Conservation (phyloP, 148 eudicot genomes). For the Talinum fruticosum region DNA sequence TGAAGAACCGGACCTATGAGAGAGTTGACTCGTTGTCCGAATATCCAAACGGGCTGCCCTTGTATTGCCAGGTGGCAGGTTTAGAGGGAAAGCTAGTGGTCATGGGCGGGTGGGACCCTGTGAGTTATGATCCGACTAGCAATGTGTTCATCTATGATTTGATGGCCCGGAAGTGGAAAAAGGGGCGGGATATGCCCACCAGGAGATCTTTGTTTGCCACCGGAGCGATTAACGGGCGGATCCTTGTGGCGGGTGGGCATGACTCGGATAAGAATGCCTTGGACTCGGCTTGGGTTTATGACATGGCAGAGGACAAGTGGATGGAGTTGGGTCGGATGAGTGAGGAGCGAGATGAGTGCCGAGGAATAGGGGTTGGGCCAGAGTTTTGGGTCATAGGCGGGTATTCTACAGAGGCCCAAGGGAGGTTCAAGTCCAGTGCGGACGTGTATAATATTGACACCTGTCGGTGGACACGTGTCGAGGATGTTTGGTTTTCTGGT, state of each 20-base stretch:
- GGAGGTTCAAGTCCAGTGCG: constrained; percentile 51
- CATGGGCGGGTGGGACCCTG: constrained; percentile 80
- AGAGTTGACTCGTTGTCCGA: constrained; percentile 50
- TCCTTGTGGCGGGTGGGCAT: constrained; percentile 74
- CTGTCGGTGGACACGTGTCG: constrained; percentile 52
- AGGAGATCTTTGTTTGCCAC: constrained; percentile 55
- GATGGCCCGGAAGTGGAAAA: constrained; percentile 46
- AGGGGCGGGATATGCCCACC: constrained; percentile 53
- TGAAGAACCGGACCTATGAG: constrained; percentile 41
- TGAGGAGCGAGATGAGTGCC: constrained; percentile 76
- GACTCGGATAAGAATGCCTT: constrained; percentile 66
- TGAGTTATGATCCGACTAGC: constrained; percentile 45
- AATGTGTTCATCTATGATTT: constrained; percentile 64
- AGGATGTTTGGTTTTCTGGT: constrained; percentile 44
- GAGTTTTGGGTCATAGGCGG: constrained; percentile 89
- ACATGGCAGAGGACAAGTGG: constrained; percentile 47
- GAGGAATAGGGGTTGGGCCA: constrained; percentile 53
- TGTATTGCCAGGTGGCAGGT: constrained; percentile 63
- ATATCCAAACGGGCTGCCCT: constrained; percentile 52
- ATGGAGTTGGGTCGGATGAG: constrained; percentile 53
- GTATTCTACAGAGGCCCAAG: constrained; percentile 63
- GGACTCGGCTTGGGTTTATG: constrained; percentile 48
- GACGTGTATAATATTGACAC: constrained; percentile 35
- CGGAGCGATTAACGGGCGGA: constrained; percentile 33
- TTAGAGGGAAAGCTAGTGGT: constrained; percentile 59